Conservation (phyloP, 2,329 filamentous ascomycete genomes). For the Eutypella sp. region DNA sequence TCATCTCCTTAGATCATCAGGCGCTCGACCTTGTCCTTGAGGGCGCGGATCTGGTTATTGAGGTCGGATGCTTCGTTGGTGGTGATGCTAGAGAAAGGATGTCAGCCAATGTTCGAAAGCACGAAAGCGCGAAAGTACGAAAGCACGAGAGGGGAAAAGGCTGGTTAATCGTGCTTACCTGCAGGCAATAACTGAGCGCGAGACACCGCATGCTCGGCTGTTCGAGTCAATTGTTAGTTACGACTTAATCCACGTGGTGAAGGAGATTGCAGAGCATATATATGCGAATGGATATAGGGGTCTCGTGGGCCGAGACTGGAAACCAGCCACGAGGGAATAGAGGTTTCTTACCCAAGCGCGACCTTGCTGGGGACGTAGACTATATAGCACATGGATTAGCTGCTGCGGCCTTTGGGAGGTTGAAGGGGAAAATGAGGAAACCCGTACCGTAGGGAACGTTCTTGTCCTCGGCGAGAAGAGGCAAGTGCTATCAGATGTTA, state of each 20-base stretch:
- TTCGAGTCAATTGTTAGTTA: not conserved
- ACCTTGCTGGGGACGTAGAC: slow-evolving; percentile 61
- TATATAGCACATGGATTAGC: slow-evolving; percentile 37
- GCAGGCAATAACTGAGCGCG: slow-evolving; percentile 78
- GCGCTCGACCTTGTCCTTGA: slow-evolving; percentile 95
- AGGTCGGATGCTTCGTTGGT: slow-evolving; percentile 89
- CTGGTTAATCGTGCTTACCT: slow-evolving; percentile 28
- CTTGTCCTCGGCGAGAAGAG: slow-evolving; percentile 82
- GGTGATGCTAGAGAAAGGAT: slow-evolving; percentile 54
- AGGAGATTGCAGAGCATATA: slow-evolving; percentile 58
- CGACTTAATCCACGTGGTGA: not conserved
- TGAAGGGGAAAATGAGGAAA: not conserved
- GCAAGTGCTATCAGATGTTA: slow-evolving; percentile 56
- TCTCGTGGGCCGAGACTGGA: slow-evolving; percentile 54
- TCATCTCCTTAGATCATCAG: slow-evolving; percentile 71
- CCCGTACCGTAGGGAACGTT: slow-evolving; percentile 34
- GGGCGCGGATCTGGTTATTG: slow-evolving; percentile 75
- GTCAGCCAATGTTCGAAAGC: not conserved
- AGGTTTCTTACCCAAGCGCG: slow-evolving; percentile 51
- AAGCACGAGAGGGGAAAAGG: not conserved
- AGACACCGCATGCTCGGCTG: slow-evolving; percentile 81
- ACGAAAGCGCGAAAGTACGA: too few relatives aligned
- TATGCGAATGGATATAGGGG: too few relatives aligned
- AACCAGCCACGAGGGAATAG: not conserved
- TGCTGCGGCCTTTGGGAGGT: too few relatives aligned